Evolutionary conservation across 805 yeast species (phyloP), one percentile per base, ranked within the genome.

Genomic region (Spathaspora gorwiae): DNA sequence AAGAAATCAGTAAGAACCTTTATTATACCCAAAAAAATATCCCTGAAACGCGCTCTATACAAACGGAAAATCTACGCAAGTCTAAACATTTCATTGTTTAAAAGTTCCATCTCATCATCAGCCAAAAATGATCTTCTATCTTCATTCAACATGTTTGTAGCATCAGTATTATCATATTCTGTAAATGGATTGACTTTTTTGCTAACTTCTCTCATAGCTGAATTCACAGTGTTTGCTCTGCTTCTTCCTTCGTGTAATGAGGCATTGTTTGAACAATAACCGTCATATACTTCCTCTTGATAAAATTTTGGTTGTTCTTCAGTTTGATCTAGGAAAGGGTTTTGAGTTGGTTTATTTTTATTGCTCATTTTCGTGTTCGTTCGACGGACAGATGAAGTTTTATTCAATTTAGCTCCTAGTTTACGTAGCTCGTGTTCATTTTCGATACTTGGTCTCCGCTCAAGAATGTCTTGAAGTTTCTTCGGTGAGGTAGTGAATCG

Each of bases 361-460:
- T 29, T 29, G 6, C 32, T 29, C 12, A 11, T 41, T 19, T 41
- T 51, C 32, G 46, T 37, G 29, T 53, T 52, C 26, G 57, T 44
- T 36, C 52, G 61, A 33, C 72, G 56, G 4, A 66, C 69, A 4
- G 73, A 61, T 5, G 62, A 47, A 31, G 62, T 66, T 39, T 60
- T 55, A 1, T 73, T 59, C 40, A 71, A 54, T 29, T 66, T 57
- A 42, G 64, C 66, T 2, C 76, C 73, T 40, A 71, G 54, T 39
- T 55, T 60, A 32, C 68, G 51, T 34, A 71, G 57, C 49, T 65
- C 71, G 29, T 58, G 62, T 47, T 59, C 61, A 31, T 53, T 45
- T 30, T 30, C 45, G 10, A 33, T 36, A 29, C 12, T 29, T 29
- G 32, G 32, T 29, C 32, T 29, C 9, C 12, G 32, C 5, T 29